A percentile compares a stretch with the other conserved stretches of the same genome.
Conservation (phyloP, 2,329 filamentous ascomycete species). For the Colletotrichum truncatum region DNA sequence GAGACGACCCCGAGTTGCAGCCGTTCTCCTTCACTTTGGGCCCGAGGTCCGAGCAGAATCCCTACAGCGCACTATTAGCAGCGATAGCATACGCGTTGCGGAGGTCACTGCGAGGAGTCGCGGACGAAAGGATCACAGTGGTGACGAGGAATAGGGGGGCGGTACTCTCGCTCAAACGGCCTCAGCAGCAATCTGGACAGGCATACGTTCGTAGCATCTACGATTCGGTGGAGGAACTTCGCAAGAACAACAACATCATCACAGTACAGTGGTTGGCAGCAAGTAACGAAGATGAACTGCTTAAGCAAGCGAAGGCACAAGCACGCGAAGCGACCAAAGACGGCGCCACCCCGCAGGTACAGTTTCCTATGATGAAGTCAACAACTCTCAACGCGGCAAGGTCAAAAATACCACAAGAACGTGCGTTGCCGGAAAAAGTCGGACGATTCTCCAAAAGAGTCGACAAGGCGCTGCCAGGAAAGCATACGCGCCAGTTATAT, state of each 20-base stretch:
- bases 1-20: background rate
- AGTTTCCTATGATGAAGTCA: background rate
- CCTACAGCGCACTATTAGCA: background rate
- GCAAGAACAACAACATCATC: no score
- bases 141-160: background rate
- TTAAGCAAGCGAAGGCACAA: no score
- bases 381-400: background rate
- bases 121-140: background rate
- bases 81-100: background rate
- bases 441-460: background rate
- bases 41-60: background rate
- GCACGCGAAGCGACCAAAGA: no score
- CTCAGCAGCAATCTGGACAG: no score
- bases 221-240: no score
- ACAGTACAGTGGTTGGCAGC: no score
- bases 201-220: no score
- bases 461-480: constrained; percentile 19
- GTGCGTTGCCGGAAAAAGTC: background rate
- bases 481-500: constrained; percentile 32
- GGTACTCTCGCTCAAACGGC: no score
- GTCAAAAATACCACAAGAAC: no score
- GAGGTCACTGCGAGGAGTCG: background rate
- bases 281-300: no score
- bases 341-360: no score
- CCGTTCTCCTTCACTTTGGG: no score